phyloP scores from a whole-genome alignment of 768 basidiomycete species.

The Chalciporus piperatus region DNA sequence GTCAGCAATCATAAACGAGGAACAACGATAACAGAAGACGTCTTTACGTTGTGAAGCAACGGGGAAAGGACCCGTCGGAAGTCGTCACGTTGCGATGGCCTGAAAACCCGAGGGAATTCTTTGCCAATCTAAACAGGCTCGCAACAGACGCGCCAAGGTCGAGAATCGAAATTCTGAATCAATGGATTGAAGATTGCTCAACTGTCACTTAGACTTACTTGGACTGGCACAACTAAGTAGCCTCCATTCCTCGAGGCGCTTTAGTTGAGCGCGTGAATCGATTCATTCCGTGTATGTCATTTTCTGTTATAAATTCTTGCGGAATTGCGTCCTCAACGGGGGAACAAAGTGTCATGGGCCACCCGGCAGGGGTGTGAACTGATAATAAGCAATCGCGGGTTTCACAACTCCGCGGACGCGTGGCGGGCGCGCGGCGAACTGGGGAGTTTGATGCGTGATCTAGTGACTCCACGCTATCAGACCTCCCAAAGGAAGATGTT shows the following conservation, averaged over 20 bases:
- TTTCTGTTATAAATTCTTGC: slow-evolving; percentile 6
- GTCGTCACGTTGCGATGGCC: background rate
- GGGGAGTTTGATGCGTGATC: background rate
- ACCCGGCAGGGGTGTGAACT: slow-evolving; percentile 17
- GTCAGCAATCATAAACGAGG: background rate
- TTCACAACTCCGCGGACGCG: slow-evolving; percentile 19
- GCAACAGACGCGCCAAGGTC: background rate
- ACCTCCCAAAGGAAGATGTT: slow-evolving; percentile 87
- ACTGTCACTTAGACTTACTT: background rate
- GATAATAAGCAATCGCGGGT: background rate
- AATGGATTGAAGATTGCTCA: background rate
- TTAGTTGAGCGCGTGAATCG: background rate
- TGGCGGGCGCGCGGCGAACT: slow-evolving; percentile 1
- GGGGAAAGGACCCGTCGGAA: background rate
- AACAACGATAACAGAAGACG: background rate
- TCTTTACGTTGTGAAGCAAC: slow-evolving; percentile 14
- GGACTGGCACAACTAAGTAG: background rate
- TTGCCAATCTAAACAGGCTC: background rate
- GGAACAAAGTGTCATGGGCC: background rate
- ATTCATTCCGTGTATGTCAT: slow-evolving; percentile 1
- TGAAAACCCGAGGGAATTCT: slow-evolving; percentile 1
- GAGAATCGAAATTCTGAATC: background rate
- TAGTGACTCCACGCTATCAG: slow-evolving; percentile 62
- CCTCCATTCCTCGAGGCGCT: background rate
- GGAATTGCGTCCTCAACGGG: slow-evolving; percentile 5